Conservation (phyloP, 441 rosid species). For the Gossypium gossypioides region DNA sequence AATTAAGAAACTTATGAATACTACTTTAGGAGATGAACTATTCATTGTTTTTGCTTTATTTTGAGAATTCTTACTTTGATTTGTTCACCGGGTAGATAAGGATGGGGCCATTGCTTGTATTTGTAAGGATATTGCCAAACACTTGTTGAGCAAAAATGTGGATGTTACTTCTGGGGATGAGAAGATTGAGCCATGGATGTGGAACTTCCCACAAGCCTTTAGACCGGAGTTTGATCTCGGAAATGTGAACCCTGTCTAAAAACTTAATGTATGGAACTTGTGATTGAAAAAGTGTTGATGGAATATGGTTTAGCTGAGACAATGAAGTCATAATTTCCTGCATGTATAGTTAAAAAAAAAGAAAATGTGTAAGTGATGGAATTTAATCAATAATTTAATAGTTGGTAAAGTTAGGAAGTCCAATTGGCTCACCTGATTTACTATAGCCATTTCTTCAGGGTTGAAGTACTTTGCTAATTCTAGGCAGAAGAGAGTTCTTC, state of each 20-base stretch:
- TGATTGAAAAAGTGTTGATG: slow-evolving; percentile 61
- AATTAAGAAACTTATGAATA: slow-evolving; percentile 14
- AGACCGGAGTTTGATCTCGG: slow-evolving; percentile 70
- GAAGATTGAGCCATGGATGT: slow-evolving; percentile 95
- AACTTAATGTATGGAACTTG: slow-evolving; percentile 72
- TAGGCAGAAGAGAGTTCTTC: slow-evolving; percentile 67
- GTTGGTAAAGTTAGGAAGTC: not conserved
- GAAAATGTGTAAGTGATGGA: slow-evolving; percentile 6
- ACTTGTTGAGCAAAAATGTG: slow-evolving; percentile 61
- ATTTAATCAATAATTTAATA: not conserved
- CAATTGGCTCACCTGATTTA: slow-evolving; percentile 37
- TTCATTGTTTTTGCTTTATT: not conserved
- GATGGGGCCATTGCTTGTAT: slow-evolving; percentile 89
- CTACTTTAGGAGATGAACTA: not conserved
- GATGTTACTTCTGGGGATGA: slow-evolving; percentile 64
- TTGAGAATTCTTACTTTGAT: slow-evolving; percentile 49
- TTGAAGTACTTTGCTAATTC: slow-evolving; percentile 77
- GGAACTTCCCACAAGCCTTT: slow-evolving; percentile 98
- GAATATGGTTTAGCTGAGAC: slow-evolving; percentile 51
- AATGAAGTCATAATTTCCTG: slow-evolving; percentile 60
- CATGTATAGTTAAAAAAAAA: slow-evolving; percentile 7
- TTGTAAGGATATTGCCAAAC: slow-evolving; percentile 62
- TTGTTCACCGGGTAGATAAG: slow-evolving; percentile 84
- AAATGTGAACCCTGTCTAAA: slow-evolving; percentile 80
- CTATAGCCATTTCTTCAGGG: slow-evolving; percentile 24